Conservation (phyloP, 2,329 filamentous ascomycete species). For the Pseudogymnoascus sp. region DNA sequence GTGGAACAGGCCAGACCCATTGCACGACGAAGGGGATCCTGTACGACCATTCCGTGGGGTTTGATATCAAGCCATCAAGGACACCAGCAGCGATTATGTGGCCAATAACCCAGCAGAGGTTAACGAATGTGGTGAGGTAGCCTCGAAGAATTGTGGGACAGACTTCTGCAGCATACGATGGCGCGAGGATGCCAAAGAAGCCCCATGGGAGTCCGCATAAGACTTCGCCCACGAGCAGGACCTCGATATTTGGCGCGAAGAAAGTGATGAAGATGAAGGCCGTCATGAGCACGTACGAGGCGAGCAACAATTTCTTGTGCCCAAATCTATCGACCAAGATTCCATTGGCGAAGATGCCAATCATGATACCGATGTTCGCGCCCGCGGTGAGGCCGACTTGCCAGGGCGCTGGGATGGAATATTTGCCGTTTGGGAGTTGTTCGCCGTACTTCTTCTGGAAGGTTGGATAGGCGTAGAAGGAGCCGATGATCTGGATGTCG, state of each 20-base stretch:
- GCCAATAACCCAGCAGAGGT: slow-evolving; percentile 47
- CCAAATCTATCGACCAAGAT: slow-evolving; percentile 42
- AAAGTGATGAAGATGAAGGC: slow-evolving; percentile 44
- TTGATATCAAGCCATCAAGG: slow-evolving; percentile 16
- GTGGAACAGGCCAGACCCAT: slow-evolving; percentile 41
- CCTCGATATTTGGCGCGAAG: slow-evolving; percentile 39
- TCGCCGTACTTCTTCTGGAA: slow-evolving; percentile 33
- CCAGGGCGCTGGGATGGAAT: slow-evolving; percentile 26
- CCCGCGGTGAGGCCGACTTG: slow-evolving; percentile 25
- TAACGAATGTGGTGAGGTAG: slow-evolving; percentile 48
- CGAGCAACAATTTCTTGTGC: slow-evolving; percentile 43
- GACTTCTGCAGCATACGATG: slow-evolving; percentile 40
- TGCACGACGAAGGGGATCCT: slow-evolving; percentile 15
- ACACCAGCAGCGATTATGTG: slow-evolving; percentile 44
- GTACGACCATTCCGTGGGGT: slow-evolving; percentile 12
- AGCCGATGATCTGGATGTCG: slow-evolving; percentile 71
- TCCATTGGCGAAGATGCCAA: slow-evolving; percentile 40
- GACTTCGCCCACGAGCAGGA: slow-evolving; percentile 42
- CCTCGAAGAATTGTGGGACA: slow-evolving; percentile 48
- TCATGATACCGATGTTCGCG: slow-evolving; percentile 30
- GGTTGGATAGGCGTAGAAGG: slow-evolving; percentile 48
- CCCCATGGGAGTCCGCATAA: slow-evolving; percentile 44
- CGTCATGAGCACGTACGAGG: slow-evolving; percentile 37
- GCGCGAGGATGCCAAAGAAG: slow-evolving; percentile 37
- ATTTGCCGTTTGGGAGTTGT: slow-evolving; percentile 23